Evolutionary conservation across 139 green algal species (phyloP).

Genomic region (Asterochloris erici): DNA sequence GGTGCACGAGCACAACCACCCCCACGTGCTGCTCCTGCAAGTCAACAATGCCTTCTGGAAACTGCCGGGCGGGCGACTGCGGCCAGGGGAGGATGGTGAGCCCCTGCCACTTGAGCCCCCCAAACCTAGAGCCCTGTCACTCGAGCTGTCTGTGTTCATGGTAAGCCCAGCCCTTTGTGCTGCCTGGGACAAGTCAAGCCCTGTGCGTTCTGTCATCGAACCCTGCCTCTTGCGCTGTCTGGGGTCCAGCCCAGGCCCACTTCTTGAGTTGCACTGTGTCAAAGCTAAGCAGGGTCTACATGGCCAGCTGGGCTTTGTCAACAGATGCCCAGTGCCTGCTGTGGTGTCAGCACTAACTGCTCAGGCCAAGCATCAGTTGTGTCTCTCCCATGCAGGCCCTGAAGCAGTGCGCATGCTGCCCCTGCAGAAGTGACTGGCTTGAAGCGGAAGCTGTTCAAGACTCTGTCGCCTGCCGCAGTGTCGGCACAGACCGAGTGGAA

Average conservation of each 20-base stretch:
- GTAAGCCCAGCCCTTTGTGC: too few species aligned
- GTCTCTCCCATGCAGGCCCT: too few species aligned
- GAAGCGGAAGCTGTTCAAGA: constrained; percentile 78
- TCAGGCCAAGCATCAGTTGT: too few species aligned
- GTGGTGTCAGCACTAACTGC: too few species aligned
- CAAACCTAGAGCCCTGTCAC: neutral
- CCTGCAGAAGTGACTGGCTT: constrained; percentile 82
- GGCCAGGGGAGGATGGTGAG: constrained; percentile 86
- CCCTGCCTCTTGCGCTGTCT: too few species aligned
- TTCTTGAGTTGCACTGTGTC: too few species aligned
- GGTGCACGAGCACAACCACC: constrained; percentile 87
- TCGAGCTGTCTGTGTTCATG: neutral
- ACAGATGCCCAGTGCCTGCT: too few species aligned
- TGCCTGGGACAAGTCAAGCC: too few species aligned
- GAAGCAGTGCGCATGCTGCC: neutral
- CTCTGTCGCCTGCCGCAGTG: constrained; percentile 58
- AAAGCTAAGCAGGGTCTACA: too few species aligned
- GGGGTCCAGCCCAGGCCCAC: too few species aligned
- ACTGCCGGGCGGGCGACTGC: constrained; percentile 85
- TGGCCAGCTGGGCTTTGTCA: too few species aligned
- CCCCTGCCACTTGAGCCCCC: neutral
- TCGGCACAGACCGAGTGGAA: constrained; percentile 29
- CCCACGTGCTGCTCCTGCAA: constrained; percentile 91
- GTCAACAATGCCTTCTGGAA: constrained; percentile 74
- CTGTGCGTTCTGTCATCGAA: too few species aligned